phyloP scores from a whole-genome alignment of 2,329 filamentous ascomycete genomes.

The Alternaria consortialis region DNA sequence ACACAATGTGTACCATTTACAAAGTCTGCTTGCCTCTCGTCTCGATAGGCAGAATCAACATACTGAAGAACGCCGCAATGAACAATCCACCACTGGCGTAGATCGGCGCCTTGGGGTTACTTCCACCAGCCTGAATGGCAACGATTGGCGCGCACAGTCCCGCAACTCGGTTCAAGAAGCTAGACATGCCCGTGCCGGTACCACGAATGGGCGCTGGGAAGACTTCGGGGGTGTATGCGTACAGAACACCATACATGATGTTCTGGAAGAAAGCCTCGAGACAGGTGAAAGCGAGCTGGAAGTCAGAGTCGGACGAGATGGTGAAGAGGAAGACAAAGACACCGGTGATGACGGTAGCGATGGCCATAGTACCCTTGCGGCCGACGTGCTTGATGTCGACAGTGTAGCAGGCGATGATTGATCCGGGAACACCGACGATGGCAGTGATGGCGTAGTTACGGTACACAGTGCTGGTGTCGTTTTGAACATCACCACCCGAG shows the following conservation, averaged over 20 bases:
- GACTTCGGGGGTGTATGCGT: conserved; percentile 79
- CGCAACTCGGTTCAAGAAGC: conserved; percentile 73
- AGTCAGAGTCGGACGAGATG: conserved; percentile 64
- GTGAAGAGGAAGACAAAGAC: conserved; percentile 73
- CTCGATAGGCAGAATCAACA: conserved; percentile 55
- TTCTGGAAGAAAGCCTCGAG: conserved; percentile 73
- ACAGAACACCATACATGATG: conserved; percentile 72
- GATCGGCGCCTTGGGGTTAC: conserved; percentile 54
- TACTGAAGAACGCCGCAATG: conserved; percentile 54
- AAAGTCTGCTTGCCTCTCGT: conserved; percentile 55
- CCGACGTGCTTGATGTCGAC: conserved; percentile 76
- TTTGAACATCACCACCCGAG: conserved; percentile 51
- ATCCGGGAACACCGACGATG: conserved; percentile 78
- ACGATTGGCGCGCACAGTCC: conserved; percentile 75
- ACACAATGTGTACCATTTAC: conserved; percentile 25
- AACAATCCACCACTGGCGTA: conserved; percentile 56
- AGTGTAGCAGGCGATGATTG: conserved; percentile 75
- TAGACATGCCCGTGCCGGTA: conserved; percentile 75
- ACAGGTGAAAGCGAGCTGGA: conserved; percentile 72
- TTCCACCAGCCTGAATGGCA: conserved; percentile 57
- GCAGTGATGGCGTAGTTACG: conserved; percentile 85
- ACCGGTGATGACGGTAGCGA: conserved; percentile 72
- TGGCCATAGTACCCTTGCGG: conserved; percentile 75
- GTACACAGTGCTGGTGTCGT: conserved; percentile 63
- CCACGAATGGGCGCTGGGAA: conserved; percentile 77